phyloP scores from a whole-genome alignment of 208 protist species.

The Leishmania mexicana region DNA sequence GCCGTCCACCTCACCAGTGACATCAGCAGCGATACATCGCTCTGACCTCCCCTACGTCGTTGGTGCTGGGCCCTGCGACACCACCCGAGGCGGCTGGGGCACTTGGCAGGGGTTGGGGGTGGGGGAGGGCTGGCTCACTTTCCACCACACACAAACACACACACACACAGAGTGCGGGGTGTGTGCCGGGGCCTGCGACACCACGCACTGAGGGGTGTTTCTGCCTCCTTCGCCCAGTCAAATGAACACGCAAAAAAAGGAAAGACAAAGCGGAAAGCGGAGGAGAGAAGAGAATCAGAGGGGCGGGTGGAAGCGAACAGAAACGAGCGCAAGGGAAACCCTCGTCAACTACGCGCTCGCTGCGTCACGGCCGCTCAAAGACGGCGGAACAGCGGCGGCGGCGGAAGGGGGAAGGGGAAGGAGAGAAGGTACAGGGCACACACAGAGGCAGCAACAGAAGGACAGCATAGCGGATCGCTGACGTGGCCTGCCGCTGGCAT shows the following conservation, averaged over 20 bases:
- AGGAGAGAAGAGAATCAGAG: not conserved
- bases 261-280: slow-evolving; percentile 8
- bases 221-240: not conserved
- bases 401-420: not conserved
- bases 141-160: not conserved
- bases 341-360: not conserved
- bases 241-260: not conserved
- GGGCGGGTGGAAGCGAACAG: not conserved
- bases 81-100: not conserved
- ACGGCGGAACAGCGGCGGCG: not conserved
- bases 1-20: not conserved
- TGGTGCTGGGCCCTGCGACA: not conserved
- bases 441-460: not conserved
- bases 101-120: not conserved
- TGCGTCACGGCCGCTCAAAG: not conserved
- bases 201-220: not conserved
- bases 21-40: not conserved
- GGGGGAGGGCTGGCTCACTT: not conserved
- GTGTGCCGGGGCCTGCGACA: not conserved
- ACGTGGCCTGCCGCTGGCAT: not conserved
- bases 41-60: not conserved
- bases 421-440: not conserved
- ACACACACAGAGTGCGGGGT: not conserved
- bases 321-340: not conserved
- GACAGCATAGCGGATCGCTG: not conserved